Evolutionary conservation across 2,329 filamentous ascomycete species (phyloP), one percentile per base, ranked within the genome.

Genomic region (Talaromyces marneffei): DNA sequence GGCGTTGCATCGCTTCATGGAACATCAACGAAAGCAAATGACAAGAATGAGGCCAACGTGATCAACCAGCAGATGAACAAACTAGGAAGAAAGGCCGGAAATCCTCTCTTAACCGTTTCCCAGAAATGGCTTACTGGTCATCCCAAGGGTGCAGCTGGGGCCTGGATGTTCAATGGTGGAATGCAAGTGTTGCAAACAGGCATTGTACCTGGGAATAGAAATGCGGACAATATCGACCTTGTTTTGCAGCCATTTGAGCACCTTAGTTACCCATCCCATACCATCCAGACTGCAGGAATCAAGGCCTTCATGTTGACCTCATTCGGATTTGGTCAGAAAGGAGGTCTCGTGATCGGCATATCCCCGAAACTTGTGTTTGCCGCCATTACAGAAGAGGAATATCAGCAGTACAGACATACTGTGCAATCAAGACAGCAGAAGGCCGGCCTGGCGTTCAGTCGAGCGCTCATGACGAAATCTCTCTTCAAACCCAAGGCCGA

Each of bases 41-140:
- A 99, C 82, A 97, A 97, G 87, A 99, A 99, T 78, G 94, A 99
- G 77, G 97, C 93, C n/a, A 92, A 92, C 57, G 93, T 97, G 72
- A 89, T 99, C 70, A 96, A 93, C 82, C 87, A 97, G 76, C 94
- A 99, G 79, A 86, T 99, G 78, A 87, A 87, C 69, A 94, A 99
- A 74, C 87, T 99, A 56, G 94, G 94, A 67, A 90, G 94, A 69
- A 89, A 88, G 78, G 96, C 97, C 86, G 94, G 94, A 71, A 99
- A 99, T 72, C 92, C 94, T 25, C 82, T 99, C 14, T 79, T 97
- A 66, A 93, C 92, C 81, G 92, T 99, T 75, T 97, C 97, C 89
- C 94, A 99, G 80, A 99, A 99, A 80, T 97, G 95, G 77, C 87
- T 99, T 63, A 99, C 94, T 59, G 94, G 94, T 77, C 94, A 99